Evolutionary conservation across 345 rosid species (phyloP), one percentile per base, ranked within the genome.

Genomic region (Dipteronia sinensis): DNA sequence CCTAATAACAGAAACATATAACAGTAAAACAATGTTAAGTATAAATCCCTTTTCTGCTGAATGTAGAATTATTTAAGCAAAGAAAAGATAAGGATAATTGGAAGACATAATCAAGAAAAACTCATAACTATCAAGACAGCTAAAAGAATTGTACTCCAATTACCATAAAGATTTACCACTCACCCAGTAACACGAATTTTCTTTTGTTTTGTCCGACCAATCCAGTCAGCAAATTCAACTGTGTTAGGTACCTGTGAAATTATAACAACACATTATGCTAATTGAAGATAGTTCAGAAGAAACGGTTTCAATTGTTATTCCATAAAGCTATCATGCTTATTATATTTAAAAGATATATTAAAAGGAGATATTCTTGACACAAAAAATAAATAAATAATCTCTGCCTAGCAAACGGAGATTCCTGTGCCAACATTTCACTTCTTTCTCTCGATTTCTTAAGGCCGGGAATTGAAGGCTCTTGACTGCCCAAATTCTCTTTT

Each of bases 221-320:
- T 95, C 99, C 99, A 95, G 55, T 90, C 97, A 70, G 98, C 98
- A 88, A 95, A 95, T 80, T 95, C 98, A 83, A 82, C 69, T 79
- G 95, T 95, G 83, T 95, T 95, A 15, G 99, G 98, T 55, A 95
- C 99, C 99, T 95, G 85, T 42, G 75, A 74, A 64, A 72, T 75
- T 70, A 59, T 38, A 64, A 17, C 6, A 70, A 46, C 19, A 76
- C 69, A 58, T 20, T 22, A 66, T 38, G 74, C 38, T 78, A n/a
- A n/a, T 22, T 6, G 25, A n/a, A 3, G 64, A 11, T 9, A 51
- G 25, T 71, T 53, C 2, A 38, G 42, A 27, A 58, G 10, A 47
- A 51, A 31, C 40, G 53, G 38, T 34, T 53, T 16, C 10, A 29
- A 25, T 51, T 51, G n/a, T 53, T 71, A 27, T 51, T 51, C 25